Evolutionary conservation across 768 basidiomycete species (phyloP), one percentile per base, ranked within the genome.

Genomic region (Tephrocybe sp.): DNA sequence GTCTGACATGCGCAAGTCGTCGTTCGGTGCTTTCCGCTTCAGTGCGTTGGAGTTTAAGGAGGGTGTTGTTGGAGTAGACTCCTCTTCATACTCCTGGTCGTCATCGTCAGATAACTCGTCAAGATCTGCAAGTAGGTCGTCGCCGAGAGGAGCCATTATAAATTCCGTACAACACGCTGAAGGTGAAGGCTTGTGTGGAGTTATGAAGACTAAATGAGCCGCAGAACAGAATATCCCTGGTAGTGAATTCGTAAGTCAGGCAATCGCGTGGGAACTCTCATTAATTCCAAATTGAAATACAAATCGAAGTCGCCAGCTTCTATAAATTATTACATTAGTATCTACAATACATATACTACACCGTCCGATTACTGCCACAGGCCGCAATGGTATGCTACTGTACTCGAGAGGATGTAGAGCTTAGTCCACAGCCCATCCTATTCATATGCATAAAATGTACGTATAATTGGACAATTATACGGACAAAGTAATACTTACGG

Each of bases 101-200:
- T 82, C 82, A 26, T 77, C 87, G 52, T 84, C 89, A 5, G 89
- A 91, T 48, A 92, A 78, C 40, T 84, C 91, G 38, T 95, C 92
- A 12, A 97, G 84, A 69, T 97, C 95, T 25, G 92, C 92, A 13
- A 97, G 74, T 15, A 98, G 85, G 64, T 96, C 92, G 70, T 98
- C 88, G 18, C 92, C 96, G 24, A 98, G 82, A 43, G 82, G 82
- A 62, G 84, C 84, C 89, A 92, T 92, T 47, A 50, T 60, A 25
- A 2, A 22, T 21, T 12, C 22, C 22, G 31, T 41, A 22, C 30
- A 38, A n/a, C 32, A 16, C 32, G 32, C 1, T 27, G 7, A 16
- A 24, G 32, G 25, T 18, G 15, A 18, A 18, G 31, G 9, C 1
- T 21, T 13, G 25, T 4, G 28, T n/a, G n/a, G n/a, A n/a, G n/a